These are phyloP conservation scores for Aspergillus novofumigatus DNA, from an alignment of 2,329 filamentous ascomycete genomes.

Conservation along the genomic window DNA sequence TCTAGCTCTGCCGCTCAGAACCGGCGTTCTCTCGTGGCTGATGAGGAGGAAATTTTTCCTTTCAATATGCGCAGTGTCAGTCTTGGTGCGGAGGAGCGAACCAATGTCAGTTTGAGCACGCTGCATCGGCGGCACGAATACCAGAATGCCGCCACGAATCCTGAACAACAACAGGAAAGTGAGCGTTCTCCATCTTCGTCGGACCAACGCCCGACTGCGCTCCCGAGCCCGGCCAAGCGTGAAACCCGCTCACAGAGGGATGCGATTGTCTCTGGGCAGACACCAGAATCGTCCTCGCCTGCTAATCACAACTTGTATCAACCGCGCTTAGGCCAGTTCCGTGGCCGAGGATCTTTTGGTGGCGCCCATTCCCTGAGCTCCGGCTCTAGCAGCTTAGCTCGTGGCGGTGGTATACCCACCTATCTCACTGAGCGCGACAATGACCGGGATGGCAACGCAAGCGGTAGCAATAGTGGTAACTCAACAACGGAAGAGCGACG, in stretches of 20 bases:
- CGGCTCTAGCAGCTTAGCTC: conserved; percentile 37
- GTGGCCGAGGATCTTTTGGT: conserved; percentile 36
- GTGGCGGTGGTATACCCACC: conserved; percentile 28
- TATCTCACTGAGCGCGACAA: conserved; percentile 33
- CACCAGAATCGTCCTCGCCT: conserved; percentile 27
- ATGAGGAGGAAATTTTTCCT: conserved; percentile 43
- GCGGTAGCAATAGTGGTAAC: conserved; percentile 38
- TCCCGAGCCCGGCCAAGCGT: conserved; percentile 15
- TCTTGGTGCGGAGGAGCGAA: conserved; percentile 40
- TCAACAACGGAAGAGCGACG: conserved; percentile 34
- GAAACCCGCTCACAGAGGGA: conserved; percentile 18
- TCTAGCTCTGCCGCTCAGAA: conserved; percentile 43
- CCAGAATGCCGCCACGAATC: conserved; percentile 17
- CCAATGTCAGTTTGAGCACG: conserved; percentile 28
- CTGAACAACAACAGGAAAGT: conserved; percentile 13
- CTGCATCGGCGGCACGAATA: conserved; percentile 33
- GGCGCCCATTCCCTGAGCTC: conserved; percentile 38
- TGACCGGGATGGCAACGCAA: conserved; percentile 36
- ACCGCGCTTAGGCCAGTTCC: conserved; percentile 34
- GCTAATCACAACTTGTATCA: conserved; percentile 34
- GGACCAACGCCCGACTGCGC: conserved; percentile 17
- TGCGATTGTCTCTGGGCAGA: conserved; percentile 19
- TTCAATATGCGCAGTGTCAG: conserved; percentile 46
- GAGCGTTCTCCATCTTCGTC: conserved; percentile 13
- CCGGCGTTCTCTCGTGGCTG: conserved; percentile 32